Evolutionary conservation across 2,329 filamentous ascomycete species (phyloP), one percentile per base, ranked within the genome.

Genomic region (Tothia fuscella): DNA sequence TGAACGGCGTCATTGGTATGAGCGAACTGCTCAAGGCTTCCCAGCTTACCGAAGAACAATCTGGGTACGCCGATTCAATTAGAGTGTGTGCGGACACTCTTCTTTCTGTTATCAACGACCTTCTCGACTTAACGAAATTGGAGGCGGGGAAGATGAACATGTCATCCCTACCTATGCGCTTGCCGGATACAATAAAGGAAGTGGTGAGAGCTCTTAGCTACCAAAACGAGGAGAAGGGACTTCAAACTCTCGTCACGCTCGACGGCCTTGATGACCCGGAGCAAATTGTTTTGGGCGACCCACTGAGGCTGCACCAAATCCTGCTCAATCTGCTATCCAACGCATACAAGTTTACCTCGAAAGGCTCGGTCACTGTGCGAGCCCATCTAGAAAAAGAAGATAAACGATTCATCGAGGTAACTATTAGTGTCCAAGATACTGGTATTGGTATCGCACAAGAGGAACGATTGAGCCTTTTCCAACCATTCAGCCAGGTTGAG

Each of bases 401-500:
- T 7, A 68, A 73, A 12, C 76, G 83, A 29, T 73, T 72, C 44
- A 78, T 86, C 5, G 79, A 78, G 20, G 68, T 94, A 42, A 87
- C 81, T 2, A 91, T 89, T 56, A 89, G 83, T 61, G 86, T 95
- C 24, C 71, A 79, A 38, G 88, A 95, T 56, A 94, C 87, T 1
- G 88, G 88, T 22, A 94, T 95, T 47, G 88, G 88, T 14, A 93
- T 95, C 43, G 80, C 84, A 1, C 74, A 81, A 16, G 80, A 89
- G 56, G 80, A 88, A 51, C 71, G 89, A 37, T 77, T 80, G 46
- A 91, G 91, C 47, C 71, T 95, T 2, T 95, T 95, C 71, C 76
- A 86, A 51, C 88, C 88, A 0, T 95, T 95, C 56, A 89, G 83
- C 42, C 88, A 95, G 61, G 88, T 89, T 1, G 88, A 95, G 60